Percentiles rank a stretch among this genome's conserved stretches.
These are phyloP conservation scores for Planoprotostelium fungivorum DNA, from an alignment of 78 protist species.

Conservation along the genomic window DNA sequence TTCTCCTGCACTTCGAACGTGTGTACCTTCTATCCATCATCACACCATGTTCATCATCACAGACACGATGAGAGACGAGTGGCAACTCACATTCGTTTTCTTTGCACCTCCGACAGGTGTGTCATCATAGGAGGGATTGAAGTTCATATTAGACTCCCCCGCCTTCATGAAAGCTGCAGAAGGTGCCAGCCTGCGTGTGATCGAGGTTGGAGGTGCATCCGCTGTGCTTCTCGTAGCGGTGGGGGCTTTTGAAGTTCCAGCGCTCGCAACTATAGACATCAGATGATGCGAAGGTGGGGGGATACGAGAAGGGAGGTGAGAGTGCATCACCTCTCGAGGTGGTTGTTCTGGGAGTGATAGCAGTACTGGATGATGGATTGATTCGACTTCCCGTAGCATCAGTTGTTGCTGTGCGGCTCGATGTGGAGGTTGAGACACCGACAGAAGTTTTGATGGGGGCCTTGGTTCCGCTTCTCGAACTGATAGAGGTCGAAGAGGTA, in stretches of 20 bases:
- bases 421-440: not conserved
- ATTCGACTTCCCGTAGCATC: too few relatives aligned
- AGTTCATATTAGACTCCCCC: not conserved
- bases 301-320: not conserved
- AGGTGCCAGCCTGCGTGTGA: not conserved
- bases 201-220: not conserved
- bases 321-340: not conserved
- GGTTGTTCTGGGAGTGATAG: not conserved
- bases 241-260: not conserved
- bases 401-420: not conserved
- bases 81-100: not conserved
- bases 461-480: not conserved
- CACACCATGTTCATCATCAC: too few relatives aligned
- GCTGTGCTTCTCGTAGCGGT: not conserved
- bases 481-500: not conserved
- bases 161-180: not conserved
- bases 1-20: not conserved
- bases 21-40: not conserved
- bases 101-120: not conserved
- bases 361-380: not conserved
- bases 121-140: not conserved
- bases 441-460: not conserved
- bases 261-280: not conserved
- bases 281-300: too few relatives aligned
- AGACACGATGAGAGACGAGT: not conserved